These are phyloP conservation scores for Tetragonia tetragonoides DNA, from an alignment of 148 eudicot genomes.

Conservation along the genomic window DNA sequence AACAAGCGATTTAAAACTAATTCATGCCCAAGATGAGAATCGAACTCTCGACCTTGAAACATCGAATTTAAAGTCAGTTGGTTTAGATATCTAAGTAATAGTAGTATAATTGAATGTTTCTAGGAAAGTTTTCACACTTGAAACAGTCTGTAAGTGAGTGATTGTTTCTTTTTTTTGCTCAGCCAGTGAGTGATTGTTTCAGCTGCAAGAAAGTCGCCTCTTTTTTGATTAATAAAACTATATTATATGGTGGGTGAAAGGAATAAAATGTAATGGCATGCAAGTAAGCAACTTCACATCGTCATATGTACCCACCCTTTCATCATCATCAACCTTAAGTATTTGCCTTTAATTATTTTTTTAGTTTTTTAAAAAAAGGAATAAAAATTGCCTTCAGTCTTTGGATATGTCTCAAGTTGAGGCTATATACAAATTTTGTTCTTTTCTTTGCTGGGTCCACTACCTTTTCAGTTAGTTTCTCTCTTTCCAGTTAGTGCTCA, in stretches of 20 bases:
- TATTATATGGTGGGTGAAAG: background rate
- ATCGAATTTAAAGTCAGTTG: no score
- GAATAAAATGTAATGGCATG: constrained; percentile 18
- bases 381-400: background rate
- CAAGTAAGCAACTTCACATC: constrained; percentile 11
- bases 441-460: background rate
- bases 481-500: constrained; percentile 3
- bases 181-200: background rate
- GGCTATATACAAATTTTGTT: background rate
- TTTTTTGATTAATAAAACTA: background rate
- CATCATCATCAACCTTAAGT: no score
- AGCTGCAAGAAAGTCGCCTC: background rate
- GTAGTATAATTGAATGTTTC: background rate
- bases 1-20: no score
- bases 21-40: no score
- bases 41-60: no score
- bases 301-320: background rate
- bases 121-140: background rate
- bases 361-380: no score
- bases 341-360: background rate
- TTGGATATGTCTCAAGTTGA: background rate
- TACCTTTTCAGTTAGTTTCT: background rate
- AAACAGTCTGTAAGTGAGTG: constrained; percentile 5
- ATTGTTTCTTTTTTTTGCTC: no score
- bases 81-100: no score